Evolutionary conservation across 352 stramenopile genomes (phyloP).

Genomic region (Bremia lactucae): DNA sequence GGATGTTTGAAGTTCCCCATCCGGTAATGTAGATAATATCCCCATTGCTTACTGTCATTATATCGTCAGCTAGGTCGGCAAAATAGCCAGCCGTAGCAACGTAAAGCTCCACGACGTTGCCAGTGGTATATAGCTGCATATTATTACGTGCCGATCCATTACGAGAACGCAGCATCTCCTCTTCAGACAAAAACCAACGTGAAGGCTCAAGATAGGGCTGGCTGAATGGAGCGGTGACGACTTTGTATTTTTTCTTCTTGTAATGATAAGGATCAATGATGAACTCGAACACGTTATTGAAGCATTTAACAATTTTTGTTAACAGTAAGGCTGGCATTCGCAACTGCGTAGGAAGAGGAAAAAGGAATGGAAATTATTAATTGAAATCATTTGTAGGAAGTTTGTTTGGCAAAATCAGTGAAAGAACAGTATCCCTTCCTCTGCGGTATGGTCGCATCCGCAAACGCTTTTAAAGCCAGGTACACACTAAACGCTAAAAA

Average conservation of each 20-base stretch:
- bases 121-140: slow-evolving; percentile 31
- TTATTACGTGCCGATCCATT: slow-evolving; percentile 27
- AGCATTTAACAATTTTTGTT: too few relatives aligned
- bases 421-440: too few relatives aligned
- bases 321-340: too few relatives aligned
- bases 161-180: slow-evolving; percentile 42
- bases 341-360: too few relatives aligned
- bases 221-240: slow-evolving; percentile 18
- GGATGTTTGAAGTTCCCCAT: slow-evolving; percentile 52
- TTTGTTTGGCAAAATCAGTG: too few relatives aligned
- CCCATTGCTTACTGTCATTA: slow-evolving; percentile 13
- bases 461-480: too few relatives aligned
- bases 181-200: slow-evolving; percentile 48
- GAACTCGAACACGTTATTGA: slow-evolving; percentile 23
- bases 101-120: slow-evolving; percentile 45
- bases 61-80: slow-evolving; percentile 31
- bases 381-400: too few relatives aligned
- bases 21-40: slow-evolving; percentile 40
- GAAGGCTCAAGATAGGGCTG: slow-evolving; percentile 39
- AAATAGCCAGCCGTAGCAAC: slow-evolving; percentile 38
- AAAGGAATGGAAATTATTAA: too few relatives aligned
- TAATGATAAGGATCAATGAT: slow-evolving; percentile 25
- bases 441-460: too few relatives aligned
- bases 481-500: too few relatives aligned
- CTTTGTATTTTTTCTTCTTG: slow-evolving; percentile 17